Evolutionary conservation across 805 yeast species (phyloP).

Genomic region (Saccharomycopsis fermentans): DNA sequence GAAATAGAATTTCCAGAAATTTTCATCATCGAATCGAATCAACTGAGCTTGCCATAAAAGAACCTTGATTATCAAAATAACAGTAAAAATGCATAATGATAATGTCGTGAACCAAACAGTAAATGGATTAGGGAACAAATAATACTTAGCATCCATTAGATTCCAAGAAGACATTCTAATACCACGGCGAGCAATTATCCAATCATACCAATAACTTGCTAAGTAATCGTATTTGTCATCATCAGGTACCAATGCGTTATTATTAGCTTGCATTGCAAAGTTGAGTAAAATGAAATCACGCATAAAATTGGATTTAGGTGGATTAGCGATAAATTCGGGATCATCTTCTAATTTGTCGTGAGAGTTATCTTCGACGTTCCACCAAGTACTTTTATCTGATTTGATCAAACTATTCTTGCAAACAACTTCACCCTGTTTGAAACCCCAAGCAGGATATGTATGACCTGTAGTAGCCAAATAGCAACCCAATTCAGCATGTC

Average conservation of each 20-base stretch:
- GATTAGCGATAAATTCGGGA: conserved; percentile 24
- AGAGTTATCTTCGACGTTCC: conserved; percentile 69
- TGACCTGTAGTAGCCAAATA: conserved; percentile 67
- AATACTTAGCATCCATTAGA: conserved; percentile 43
- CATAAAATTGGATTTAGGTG: conserved; percentile 46
- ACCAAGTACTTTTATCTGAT: conserved; percentile 60
- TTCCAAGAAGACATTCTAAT: conserved; percentile 75
- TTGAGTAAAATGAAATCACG: conserved; percentile 64
- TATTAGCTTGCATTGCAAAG: conserved; percentile 75
- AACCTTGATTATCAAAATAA: conserved; percentile 22
- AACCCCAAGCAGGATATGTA: conserved; percentile 74
- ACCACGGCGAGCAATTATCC: conserved; percentile 65
- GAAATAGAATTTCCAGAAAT: conserved; percentile 35
- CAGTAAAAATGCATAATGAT: conserved; percentile 32
- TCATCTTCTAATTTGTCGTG: conserved; percentile 37
- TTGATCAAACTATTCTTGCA: conserved; percentile 45
- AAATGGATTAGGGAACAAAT: conserved; percentile 56
- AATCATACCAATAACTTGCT: conserved; percentile 74
- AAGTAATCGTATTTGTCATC: conserved; percentile 58
- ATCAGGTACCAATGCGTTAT: conserved; percentile 75
- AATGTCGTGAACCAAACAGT: conserved; percentile 52
- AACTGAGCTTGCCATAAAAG: conserved; percentile 64
- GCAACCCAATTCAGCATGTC: conserved; percentile 55
- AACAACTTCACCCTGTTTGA: conserved; percentile 70
- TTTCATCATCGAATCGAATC: conserved; percentile 32